Base-by-base conservation (phyloP, 768 basidiomycete genomes). In the Lentinula edodes region DNA sequence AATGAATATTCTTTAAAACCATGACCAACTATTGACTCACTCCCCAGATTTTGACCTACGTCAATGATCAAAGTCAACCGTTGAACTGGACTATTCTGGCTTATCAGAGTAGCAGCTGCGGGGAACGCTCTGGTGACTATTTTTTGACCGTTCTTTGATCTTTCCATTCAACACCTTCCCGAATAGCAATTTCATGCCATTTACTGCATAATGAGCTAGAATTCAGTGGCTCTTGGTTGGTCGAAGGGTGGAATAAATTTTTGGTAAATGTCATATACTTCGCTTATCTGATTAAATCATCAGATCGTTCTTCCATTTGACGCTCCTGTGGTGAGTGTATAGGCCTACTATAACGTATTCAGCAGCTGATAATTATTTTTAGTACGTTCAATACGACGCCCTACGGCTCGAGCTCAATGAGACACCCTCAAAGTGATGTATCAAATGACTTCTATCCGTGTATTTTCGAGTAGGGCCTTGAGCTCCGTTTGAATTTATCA, bases 101-200 rank as follows among this genome's bases (percentile, higher is more conserved):
- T 15, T 60, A 60, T n/a, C 46, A 71, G 54, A 71, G 70, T 45
- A 67, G 68, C 54, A 71, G 70, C 48, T 71, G 70, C 60, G 70
- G 66, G 0, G 66, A 66, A 48, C 70, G 70, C 2, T 71, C 68
- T 6, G 69, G 69, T 69, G 23, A 7, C 16, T 42, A 10, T 32
- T 10, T 16, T 7, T 23, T 32, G 13, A 43, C 5, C 16, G 15
- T 16, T 6, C 52, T 28, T 39, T 9, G 20, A 51, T 45, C 38
- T 39, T 39, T 39, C 9, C 20, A 48, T 58, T 41, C 8, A n/a
- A 36, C 2, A n/a, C 15, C 9, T 12, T 16, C 16, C 15, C n/a
- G 15, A 23, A 6, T 50, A 69, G 70, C 67, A 12, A 69, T 71
- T 12, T 71, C 70, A 1, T 71, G 70, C 46, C 64, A 69, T 41